These are phyloP conservation scores for Colletotrichum sp. DNA, from an alignment of 2,329 filamentous ascomycete genomes.

Conservation along the genomic window DNA sequence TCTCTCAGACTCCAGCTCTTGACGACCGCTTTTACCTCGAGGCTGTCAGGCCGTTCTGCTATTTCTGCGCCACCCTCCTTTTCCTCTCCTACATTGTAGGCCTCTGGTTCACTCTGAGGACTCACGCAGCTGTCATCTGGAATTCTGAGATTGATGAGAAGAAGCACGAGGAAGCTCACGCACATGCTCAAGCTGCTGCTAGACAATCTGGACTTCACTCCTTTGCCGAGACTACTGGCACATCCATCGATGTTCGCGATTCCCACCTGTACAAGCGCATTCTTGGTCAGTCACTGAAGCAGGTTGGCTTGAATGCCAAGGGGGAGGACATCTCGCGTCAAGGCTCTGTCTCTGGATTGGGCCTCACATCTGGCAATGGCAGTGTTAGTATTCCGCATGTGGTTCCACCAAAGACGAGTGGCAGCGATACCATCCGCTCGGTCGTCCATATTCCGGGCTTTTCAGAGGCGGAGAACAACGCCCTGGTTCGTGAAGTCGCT, in stretches of 20 bases:
- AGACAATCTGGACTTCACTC: slow-evolving; percentile 39
- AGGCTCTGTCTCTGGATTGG: slow-evolving; percentile 33
- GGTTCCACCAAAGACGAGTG: slow-evolving; percentile 71
- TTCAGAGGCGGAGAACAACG: slow-evolving; percentile 80
- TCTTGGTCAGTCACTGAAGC: slow-evolving; percentile 85
- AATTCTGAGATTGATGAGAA: slow-evolving; percentile 83
- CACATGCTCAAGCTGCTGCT: slow-evolving; percentile 31
- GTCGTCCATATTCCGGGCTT: slow-evolving; percentile 69
- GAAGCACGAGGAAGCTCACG: slow-evolving; percentile 59
- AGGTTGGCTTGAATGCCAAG: slow-evolving; percentile 71
- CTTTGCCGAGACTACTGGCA: slow-evolving; percentile 52
- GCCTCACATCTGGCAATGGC: slow-evolving; percentile 40
- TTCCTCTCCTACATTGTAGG: slow-evolving; percentile 95
- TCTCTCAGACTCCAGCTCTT: slow-evolving; percentile 83
- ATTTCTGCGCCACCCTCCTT: slow-evolving; percentile 81
- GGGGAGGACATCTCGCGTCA: slow-evolving; percentile 49
- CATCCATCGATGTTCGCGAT: slow-evolving; percentile 73
- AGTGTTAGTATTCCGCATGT: slow-evolving; percentile 66
- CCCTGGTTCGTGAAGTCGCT: slow-evolving; percentile 83
- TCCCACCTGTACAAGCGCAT: slow-evolving; percentile 93
- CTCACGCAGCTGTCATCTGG: slow-evolving; percentile 97
- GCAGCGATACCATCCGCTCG: slow-evolving; percentile 43
- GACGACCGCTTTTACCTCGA: slow-evolving; percentile 88
- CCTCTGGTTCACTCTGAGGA: slow-evolving; percentile 92
- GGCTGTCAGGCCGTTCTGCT: slow-evolving; percentile 92